phyloP scores from a whole-genome alignment of 2,329 filamentous ascomycete genomes.

The Simplicillium aogashimaense region DNA sequence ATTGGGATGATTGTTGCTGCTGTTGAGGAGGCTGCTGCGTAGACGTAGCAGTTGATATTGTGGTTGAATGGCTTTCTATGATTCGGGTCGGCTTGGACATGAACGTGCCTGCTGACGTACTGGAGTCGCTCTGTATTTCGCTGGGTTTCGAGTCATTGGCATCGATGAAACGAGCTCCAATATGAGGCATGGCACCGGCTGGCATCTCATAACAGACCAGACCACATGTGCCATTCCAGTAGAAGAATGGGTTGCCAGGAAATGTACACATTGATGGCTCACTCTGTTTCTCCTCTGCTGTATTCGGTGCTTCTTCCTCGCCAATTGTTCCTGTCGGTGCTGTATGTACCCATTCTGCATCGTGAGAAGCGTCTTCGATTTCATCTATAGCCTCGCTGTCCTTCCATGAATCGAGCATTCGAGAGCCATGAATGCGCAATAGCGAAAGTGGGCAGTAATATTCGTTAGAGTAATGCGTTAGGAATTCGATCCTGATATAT shows the following conservation, averaged over 20 bases:
- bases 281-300: background rate
- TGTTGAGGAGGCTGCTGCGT: conserved; percentile 2
- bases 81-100: too few relatives aligned
- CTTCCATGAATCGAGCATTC: conserved; percentile 90
- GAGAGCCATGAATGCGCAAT: conserved; percentile 85
- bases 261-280: too few relatives aligned
- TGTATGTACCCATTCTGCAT: conserved; percentile 13
- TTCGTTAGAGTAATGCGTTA: conserved; percentile 91
- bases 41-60: background rate
- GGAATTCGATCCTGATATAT: conserved; percentile 83
- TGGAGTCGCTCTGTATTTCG: too few relatives aligned
- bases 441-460: conserved; percentile 93
- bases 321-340: conserved; percentile 8
- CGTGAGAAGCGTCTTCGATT: conserved; percentile 42
- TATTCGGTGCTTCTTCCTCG: background rate
- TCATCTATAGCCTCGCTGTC: conserved; percentile 62
- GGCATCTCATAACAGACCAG: too few relatives aligned
- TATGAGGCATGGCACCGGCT: too few relatives aligned
- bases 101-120: too few relatives aligned
- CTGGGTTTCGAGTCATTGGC: too few relatives aligned
- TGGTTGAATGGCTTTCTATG: too few relatives aligned
- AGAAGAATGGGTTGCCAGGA: too few relatives aligned
- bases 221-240: too few relatives aligned
- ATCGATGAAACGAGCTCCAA: too few relatives aligned
- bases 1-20: conserved; percentile 9